These are phyloP conservation scores for Vitis amurensis DNA, from an alignment of 164 flowering plant species.

Conservation along the genomic window DNA sequence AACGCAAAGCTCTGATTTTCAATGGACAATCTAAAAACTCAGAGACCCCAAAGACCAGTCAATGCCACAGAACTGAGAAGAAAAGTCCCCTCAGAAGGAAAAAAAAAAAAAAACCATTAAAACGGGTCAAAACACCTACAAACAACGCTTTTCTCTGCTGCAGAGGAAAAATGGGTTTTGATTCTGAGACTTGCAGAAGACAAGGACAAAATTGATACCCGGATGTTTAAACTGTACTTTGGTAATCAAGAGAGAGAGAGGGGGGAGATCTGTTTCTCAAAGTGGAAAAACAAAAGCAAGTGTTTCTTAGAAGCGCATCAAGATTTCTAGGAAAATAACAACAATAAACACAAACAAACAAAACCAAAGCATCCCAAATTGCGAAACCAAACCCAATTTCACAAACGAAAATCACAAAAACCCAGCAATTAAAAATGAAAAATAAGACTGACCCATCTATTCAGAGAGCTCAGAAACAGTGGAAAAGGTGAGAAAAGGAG, in stretches of 20 bases:
- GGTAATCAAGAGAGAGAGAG: background rate
- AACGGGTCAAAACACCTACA: background rate
- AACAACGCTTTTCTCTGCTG: background rate
- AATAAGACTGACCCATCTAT: background rate
- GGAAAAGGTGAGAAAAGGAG: background rate
- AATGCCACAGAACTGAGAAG: constrained; percentile 6
- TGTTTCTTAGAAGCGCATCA: background rate
- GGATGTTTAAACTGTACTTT: background rate
- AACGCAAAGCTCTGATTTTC: background rate
- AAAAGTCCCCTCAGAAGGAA: background rate
- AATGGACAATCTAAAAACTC: constrained; percentile 4
- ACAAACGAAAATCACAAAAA: background rate
- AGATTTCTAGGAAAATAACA: background rate
- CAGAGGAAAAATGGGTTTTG: background rate
- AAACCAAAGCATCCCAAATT: too few relatives aligned
- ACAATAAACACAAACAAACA: too few relatives aligned
- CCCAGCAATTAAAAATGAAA: background rate
- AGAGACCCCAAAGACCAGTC: constrained; percentile 1
- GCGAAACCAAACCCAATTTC: too few relatives aligned
- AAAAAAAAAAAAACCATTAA: background rate
- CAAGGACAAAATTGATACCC: background rate
- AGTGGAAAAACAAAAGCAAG: background rate
- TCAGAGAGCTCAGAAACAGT: background rate
- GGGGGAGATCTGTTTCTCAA: background rate
- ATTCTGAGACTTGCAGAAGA: background rate